A percentile compares a stretch with the other conserved stretches of the same genome.
Evolutionary conservation across 805 yeast species (phyloP).

Genomic region (Zygosaccharomyces bailii): DNA sequence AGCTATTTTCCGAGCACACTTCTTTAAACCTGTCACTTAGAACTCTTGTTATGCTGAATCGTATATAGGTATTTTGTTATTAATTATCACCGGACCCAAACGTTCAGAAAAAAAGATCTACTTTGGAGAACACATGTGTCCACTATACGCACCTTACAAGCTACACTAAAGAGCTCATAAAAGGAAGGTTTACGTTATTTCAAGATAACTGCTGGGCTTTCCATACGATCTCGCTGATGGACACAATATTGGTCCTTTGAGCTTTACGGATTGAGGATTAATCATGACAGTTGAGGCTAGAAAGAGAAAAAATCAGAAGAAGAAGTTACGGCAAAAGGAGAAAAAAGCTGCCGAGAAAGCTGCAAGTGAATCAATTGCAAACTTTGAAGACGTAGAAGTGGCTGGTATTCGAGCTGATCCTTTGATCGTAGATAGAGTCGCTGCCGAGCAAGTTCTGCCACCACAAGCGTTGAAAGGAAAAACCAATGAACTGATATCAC

Average conservation of each 20-base stretch:
- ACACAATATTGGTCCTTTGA: not conserved
- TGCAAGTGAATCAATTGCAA: slow-evolving; percentile 3
- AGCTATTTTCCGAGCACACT: too few relatives aligned
- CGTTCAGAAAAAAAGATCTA: slow-evolving; percentile 5
- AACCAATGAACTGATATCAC: not conserved
- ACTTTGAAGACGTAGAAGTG: slow-evolving; percentile 8
- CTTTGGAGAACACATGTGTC: not conserved
- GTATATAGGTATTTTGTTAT: slow-evolving; percentile 4
- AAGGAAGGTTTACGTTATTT: slow-evolving; percentile 1
- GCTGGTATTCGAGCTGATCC: slow-evolving; percentile 7
- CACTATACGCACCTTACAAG: not conserved
- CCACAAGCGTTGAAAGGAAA: not conserved
- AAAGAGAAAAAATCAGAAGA: slow-evolving; percentile 36
- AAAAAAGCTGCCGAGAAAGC: slow-evolving; percentile 27
- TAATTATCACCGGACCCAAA: not conserved
- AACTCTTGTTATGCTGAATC: not conserved
- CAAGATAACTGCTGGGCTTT: not conserved
- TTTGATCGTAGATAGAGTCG: slow-evolving; percentile 7
- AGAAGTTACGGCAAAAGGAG: slow-evolving; percentile 34
- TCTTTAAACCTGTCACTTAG: too few relatives aligned
- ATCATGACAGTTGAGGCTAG: slow-evolving; percentile 29
- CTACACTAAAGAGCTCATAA: not conserved
- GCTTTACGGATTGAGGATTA: slow-evolving; percentile 1
- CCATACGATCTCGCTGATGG: not conserved
- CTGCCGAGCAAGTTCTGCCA: slow-evolving; percentile 6